Percentiles rank a stretch among this genome's conserved stretches.
These are phyloP conservation scores for Ustilago trichophora DNA, from an alignment of 1,284 basidiomycete genomes.

Conservation along the genomic window DNA sequence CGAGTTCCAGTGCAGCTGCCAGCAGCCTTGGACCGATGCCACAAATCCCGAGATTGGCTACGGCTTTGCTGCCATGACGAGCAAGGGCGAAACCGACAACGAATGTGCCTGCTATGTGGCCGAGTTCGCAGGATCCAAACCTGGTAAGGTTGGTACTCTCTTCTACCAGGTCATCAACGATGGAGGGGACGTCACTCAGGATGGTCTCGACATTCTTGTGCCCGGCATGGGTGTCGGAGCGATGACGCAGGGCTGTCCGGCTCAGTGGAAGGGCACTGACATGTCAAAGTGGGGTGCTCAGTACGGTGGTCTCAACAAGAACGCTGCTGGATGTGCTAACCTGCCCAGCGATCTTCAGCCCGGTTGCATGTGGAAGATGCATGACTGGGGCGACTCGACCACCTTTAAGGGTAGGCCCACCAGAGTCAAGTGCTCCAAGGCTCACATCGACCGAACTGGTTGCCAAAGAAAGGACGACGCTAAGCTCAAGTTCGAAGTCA, in stretches of 20 bases:
- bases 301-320: slow-evolving; percentile 31
- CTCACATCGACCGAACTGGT: slow-evolving; percentile 38
- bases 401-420: slow-evolving; percentile 12
- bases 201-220: slow-evolving; percentile 37
- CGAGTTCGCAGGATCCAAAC: slow-evolving; percentile 14
- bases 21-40: slow-evolving; percentile 39
- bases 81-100: slow-evolving; percentile 12
- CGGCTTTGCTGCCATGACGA: slow-evolving; percentile 27
- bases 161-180: slow-evolving; percentile 43
- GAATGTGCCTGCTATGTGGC: slow-evolving; percentile 32
- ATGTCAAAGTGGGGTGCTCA: slow-evolving; percentile 30
- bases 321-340: slow-evolving; percentile 23
- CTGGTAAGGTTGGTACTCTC: slow-evolving; percentile 30
- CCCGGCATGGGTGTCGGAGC: slow-evolving; percentile 36
- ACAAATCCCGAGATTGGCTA: slow-evolving; percentile 25
- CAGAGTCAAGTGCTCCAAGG: slow-evolving; percentile 32
- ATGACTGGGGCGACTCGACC: slow-evolving; percentile 31
- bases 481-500: slow-evolving; percentile 9
- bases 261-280: slow-evolving; percentile 25
- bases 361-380: slow-evolving; percentile 37
- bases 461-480: slow-evolving; percentile 41
- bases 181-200: slow-evolving; percentile 20
- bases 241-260: slow-evolving; percentile 21
- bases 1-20: slow-evolving; percentile 38
- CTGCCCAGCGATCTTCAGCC: slow-evolving; percentile 29